A percentile compares a stretch with the other conserved stretches of the same genome.
Evolutionary conservation across 192 early-diverging fungal genomes (phyloP).

Genomic region (Chytriomyces hyalinus): DNA sequence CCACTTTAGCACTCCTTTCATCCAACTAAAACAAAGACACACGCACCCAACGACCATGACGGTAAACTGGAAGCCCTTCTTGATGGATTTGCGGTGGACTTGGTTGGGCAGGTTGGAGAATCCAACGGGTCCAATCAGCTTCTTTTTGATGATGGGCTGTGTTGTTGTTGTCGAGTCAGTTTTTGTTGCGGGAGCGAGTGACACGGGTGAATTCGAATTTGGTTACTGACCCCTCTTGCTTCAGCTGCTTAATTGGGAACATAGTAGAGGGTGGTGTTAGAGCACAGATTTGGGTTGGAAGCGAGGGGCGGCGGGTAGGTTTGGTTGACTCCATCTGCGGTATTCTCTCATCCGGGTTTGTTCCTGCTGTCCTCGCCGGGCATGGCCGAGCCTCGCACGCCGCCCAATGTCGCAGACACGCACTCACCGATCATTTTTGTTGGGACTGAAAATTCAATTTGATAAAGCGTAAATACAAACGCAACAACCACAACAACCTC

Average conservation of each 20-base stretch:
- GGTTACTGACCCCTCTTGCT: not conserved
- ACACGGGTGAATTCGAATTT: not conserved
- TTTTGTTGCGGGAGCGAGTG: not conserved
- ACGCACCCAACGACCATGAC: conserved; percentile 65
- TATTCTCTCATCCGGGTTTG: too few species aligned
- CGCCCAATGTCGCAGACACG: not conserved
- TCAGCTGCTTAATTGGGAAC: not conserved
- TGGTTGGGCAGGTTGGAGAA: conserved; percentile 67
- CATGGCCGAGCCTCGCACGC: too few species aligned
- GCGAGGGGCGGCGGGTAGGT: too few species aligned
- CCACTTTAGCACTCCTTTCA: not conserved
- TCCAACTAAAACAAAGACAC: not conserved
- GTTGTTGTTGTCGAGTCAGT: not conserved
- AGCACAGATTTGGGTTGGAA: too few species aligned
- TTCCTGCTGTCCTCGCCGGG: too few species aligned
- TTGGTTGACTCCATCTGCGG: too few species aligned
- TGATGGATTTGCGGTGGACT: conserved; percentile 89
- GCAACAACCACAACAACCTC: too few species aligned
- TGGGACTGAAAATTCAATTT: not conserved
- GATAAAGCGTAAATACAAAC: too few species aligned
- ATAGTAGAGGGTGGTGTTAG: not conserved
- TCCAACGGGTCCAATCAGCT: conserved; percentile 58
- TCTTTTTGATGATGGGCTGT: conserved; percentile 59
- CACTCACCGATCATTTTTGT: not conserved
- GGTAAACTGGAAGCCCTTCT: conserved; percentile 92